Evolutionary conservation across 129 eudicot genomes (phyloP).

Genomic region (Centrapalus pauciflorus): DNA sequence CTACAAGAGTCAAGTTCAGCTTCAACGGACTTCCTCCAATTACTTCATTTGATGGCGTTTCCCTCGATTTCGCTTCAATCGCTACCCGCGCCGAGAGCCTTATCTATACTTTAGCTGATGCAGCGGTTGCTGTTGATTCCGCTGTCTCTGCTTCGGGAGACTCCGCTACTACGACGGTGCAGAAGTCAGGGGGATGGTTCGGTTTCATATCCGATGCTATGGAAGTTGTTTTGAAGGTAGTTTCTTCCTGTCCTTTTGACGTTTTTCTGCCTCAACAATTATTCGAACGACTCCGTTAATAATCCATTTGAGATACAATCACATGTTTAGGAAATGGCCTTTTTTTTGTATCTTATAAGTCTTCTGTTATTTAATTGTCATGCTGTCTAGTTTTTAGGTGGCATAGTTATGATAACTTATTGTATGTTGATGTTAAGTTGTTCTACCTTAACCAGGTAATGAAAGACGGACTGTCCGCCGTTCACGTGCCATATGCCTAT

Average conservation of each 20-base stretch:
- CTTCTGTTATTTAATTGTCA: not conserved
- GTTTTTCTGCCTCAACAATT: not conserved
- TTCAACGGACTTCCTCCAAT: conserved; percentile 67
- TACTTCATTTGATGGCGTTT: conserved; percentile 23
- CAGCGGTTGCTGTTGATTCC: conserved; percentile 70
- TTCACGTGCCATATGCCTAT: conserved; percentile 92
- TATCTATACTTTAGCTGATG: conserved; percentile 92
- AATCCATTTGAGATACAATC: not conserved
- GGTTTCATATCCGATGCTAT: conserved; percentile 93
- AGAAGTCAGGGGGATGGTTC: conserved; percentile 91
- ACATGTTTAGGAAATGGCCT: not conserved
- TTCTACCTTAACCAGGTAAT: conserved; percentile 48
- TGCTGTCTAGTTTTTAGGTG: not conserved
- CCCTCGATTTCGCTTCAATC: conserved; percentile 47
- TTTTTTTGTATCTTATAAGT: not conserved
- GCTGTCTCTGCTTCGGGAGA: conserved; percentile 34
- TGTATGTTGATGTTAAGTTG: conserved; percentile 11
- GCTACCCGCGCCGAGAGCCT: conserved; percentile 58
- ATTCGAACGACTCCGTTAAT: not conserved
- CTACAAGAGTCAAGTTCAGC: conserved; percentile 60
- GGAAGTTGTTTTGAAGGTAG: conserved; percentile 97
- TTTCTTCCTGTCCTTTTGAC: not conserved
- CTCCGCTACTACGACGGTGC: conserved; percentile 36
- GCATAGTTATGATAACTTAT: not conserved
- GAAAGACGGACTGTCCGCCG: conserved; percentile 79